These are phyloP conservation scores for Phlyctochytrium planicorne DNA, from an alignment of 192 early-diverging fungal genomes.

Conservation along the genomic window DNA sequence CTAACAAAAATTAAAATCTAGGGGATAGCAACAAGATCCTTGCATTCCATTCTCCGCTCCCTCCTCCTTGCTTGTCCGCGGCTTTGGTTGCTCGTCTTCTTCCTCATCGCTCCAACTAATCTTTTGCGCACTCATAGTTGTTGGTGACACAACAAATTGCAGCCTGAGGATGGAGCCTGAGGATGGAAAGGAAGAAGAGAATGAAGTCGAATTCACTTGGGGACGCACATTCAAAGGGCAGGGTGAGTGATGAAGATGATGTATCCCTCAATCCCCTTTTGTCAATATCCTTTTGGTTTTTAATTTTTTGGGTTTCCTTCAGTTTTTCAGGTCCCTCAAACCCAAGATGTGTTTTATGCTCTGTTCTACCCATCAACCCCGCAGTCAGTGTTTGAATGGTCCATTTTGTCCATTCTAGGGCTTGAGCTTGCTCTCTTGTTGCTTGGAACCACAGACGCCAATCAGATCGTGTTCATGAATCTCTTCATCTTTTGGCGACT, in stretches of 20 bases:
- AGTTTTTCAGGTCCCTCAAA: constrained; percentile 76
- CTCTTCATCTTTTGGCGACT: constrained; percentile 86
- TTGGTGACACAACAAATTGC: too few species aligned
- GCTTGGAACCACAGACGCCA: constrained; percentile 38
- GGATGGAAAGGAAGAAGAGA: neutral
- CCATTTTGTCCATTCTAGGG: constrained; percentile 64
- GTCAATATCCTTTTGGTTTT: neutral
- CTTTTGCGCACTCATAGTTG: too few species aligned
- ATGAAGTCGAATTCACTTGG: neutral
- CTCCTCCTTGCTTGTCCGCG: too few species aligned
- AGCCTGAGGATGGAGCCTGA: neutral
- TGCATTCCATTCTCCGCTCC: too few species aligned
- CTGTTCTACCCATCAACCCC: constrained; percentile 68
- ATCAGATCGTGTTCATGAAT: constrained; percentile 55
- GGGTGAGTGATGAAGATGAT: neutral
- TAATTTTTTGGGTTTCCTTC: neutral
- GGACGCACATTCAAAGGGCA: constrained; percentile 6
- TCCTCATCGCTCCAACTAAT: too few species aligned
- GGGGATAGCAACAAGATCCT: too few species aligned
- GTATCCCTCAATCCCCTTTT: neutral
- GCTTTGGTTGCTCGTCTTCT: too few species aligned
- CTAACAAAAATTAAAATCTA: too few species aligned
- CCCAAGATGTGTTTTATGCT: constrained; percentile 71
- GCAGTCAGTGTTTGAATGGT: constrained; percentile 75
- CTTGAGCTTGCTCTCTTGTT: constrained; percentile 57